Percentiles rank a stretch among this genome's conserved stretches.
These are phyloP conservation scores for Phytophthora cactorum DNA, from an alignment of 352 stramenopile species.

Conservation along the genomic window DNA sequence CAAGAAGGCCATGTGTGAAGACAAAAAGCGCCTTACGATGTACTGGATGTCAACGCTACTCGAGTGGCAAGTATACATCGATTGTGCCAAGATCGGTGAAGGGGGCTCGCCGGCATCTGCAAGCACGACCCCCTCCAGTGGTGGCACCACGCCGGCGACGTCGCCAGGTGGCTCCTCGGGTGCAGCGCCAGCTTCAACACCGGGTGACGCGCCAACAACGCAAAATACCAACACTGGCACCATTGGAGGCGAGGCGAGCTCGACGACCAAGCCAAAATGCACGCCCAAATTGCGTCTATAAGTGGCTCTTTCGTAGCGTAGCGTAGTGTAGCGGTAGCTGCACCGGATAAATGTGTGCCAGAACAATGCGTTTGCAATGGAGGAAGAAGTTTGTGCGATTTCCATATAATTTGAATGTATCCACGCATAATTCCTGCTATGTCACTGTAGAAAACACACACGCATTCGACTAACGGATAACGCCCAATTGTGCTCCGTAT, in stretches of 20 bases:
- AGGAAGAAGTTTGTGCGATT: too few species aligned
- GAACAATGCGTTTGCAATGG: not conserved
- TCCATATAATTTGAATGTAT: too few species aligned
- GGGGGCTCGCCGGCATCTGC: slow-evolving; percentile 13
- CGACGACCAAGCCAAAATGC: slow-evolving; percentile 5
- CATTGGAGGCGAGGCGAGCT: slow-evolving; percentile 4
- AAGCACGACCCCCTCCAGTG: not conserved
- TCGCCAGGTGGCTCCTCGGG: not conserved
- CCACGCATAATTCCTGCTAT: too few species aligned
- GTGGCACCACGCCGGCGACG: not conserved
- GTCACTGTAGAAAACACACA: too few species aligned
- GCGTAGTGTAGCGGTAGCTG: too few species aligned
- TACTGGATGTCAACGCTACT: slow-evolving; percentile 46
- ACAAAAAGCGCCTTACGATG: slow-evolving; percentile 41
- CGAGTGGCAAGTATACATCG: slow-evolving; percentile 33
- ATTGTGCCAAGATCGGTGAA: slow-evolving; percentile 28
- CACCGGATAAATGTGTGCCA: too few species aligned
- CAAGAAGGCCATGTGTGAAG: slow-evolving; percentile 33
- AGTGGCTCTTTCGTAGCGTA: not conserved
- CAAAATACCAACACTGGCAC: not conserved
- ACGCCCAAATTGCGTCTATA: slow-evolving; percentile 10
- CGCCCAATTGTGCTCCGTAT: too few species aligned
- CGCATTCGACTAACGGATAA: too few species aligned
- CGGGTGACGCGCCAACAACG: not conserved
- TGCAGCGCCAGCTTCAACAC: not conserved